A percentile compares a stretch with the other conserved stretches of the same genome.
Evolutionary conservation across 2,329 filamentous ascomycete genomes (phyloP).

Genomic region (Fusarium pseudograminearum): DNA sequence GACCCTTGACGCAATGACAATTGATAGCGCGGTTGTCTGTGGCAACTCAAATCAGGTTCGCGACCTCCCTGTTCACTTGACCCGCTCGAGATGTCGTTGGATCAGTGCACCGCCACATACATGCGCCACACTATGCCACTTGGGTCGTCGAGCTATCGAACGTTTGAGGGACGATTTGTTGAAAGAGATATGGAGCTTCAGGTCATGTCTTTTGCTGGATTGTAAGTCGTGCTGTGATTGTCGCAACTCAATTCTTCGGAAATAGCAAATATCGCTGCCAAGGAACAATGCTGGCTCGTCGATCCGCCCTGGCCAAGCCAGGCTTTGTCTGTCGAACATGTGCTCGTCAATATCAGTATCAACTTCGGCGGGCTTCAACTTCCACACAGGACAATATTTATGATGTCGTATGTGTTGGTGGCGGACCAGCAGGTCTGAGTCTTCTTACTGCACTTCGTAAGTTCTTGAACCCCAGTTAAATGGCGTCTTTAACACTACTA

Average conservation of each 20-base stretch:
- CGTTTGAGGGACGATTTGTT: slow-evolving; percentile 36
- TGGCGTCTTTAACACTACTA: slow-evolving; percentile 52
- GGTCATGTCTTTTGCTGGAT: slow-evolving; percentile 28
- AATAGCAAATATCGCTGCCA: background rate
- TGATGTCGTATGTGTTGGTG: slow-evolving; percentile 92
- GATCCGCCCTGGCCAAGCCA: slow-evolving; percentile 44
- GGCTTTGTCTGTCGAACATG: slow-evolving; percentile 63
- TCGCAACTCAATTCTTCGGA: slow-evolving; percentile 10
- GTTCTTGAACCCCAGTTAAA: background rate
- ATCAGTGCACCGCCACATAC: slow-evolving; percentile 27
- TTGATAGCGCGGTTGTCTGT: slow-evolving; percentile 54
- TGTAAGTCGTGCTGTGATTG: slow-evolving; percentile 1
- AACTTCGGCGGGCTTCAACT: slow-evolving; percentile 57
- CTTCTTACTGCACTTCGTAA: slow-evolving; percentile 81
- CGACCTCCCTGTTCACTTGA: slow-evolving; percentile 43
- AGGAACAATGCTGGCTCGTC: slow-evolving; percentile 47
- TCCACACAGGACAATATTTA: slow-evolving; percentile 76
- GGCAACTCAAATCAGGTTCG: slow-evolving; percentile 51
- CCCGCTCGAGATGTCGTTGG: slow-evolving; percentile 6
- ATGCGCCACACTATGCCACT: slow-evolving; percentile 27
- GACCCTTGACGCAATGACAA: slow-evolving; percentile 52
- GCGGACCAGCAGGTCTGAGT: slow-evolving; percentile 89
- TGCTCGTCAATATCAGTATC: slow-evolving; percentile 54
- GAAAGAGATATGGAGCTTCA: slow-evolving; percentile 28
- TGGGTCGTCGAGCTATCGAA: slow-evolving; percentile 40